Base-by-base conservation (phyloP, 2,329 filamentous ascomycete genomes). In the Coniochaeta sp. region DNA sequence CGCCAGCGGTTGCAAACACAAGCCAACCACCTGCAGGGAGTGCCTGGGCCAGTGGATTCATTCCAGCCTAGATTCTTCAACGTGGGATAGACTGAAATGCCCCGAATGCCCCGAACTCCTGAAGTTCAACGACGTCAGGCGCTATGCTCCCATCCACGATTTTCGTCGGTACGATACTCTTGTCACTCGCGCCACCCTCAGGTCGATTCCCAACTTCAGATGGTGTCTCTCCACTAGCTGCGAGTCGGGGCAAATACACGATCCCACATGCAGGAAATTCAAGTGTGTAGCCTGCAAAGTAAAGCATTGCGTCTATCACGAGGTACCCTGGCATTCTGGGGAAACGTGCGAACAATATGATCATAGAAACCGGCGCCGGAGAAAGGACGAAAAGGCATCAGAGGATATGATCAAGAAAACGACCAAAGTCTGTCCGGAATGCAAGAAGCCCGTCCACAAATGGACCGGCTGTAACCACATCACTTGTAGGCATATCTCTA, bases 401-500 rank as follows among this genome's bases (percentile, higher is more conserved):
- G 70, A 73, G 62, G 66, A 68, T 22, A 65, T 66, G 30, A 66
- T 76, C 26, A 67, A 67, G 40, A 65, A 72, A 42, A 71, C 67
- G 16, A 68, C 71, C 12, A 73, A 70, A 61, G 62, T 69, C 1
- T 77, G 75, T 34, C 74, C 75, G 0, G 62, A 64, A 19, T 77
- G 75, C 62, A 67, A 70, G 17, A 71, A 65, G 60, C 67, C 66
- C 40, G 68, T 76, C 0, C 60, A 73, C 59, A 76, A 77, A 57
- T 72, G 64, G 17, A 62, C 59, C 0, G 75, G 75, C 5, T 77
- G 75, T 59, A 74, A 76, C 60, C 75, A 77, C 60, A 73, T 77
- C 3, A 77, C 73, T 1, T 77, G 75, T 52, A 52, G n/a, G 47
- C 30, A 64, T 67, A 72, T 70, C n/a, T n/a, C n/a, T n/a, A n/a